Evolutionary conservation across 2,329 filamentous ascomycete genomes (phyloP).

Genomic region (Thelonectria rubi): DNA sequence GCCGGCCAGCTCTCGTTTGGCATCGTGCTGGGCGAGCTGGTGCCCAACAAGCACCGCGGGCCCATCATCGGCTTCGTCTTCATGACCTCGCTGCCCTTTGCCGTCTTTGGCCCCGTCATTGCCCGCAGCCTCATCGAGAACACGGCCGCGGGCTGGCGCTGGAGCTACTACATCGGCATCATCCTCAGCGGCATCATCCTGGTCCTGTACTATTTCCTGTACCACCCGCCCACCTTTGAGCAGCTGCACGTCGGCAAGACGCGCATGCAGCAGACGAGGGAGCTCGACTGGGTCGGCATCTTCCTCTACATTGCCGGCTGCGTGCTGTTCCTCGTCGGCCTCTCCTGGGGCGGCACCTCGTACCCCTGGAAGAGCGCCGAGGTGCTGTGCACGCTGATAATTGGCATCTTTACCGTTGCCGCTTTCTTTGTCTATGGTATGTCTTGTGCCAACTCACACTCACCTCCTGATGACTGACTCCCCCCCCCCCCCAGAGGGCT

Average conservation of each 20-base stretch:
- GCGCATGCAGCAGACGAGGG: constrained; percentile 49
- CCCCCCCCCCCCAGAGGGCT: constrained; percentile 45
- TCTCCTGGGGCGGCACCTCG: constrained; percentile 53
- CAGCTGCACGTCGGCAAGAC: constrained; percentile 53
- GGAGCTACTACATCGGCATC: constrained; percentile 59
- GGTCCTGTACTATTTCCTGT: constrained; percentile 54
- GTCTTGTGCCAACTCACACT: constrained; percentile 3
- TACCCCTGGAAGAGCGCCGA: constrained; percentile 55
- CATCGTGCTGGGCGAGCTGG: constrained; percentile 54
- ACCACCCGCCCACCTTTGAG: constrained; percentile 56
- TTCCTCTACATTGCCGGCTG: constrained; percentile 53
- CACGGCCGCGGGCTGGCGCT: constrained; percentile 56
- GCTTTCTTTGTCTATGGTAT: constrained; percentile 50
- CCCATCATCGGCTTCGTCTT: constrained; percentile 50
- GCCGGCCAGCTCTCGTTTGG: constrained; percentile 54
- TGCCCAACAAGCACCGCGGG: constrained; percentile 54
- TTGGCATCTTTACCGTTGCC: constrained; percentile 49
- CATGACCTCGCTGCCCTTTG: constrained; percentile 51
- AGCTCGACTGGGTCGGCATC: constrained; percentile 58
- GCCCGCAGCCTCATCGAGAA: constrained; percentile 55
- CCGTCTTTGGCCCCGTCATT: constrained; percentile 57
- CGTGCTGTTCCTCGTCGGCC: constrained; percentile 54
- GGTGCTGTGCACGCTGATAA: constrained; percentile 49
- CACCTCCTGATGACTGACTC: constrained; percentile 10
- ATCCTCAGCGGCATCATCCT: constrained; percentile 53